phyloP scores from a whole-genome alignment of 164 flowering plant genomes.

The Platanus orientalis region DNA sequence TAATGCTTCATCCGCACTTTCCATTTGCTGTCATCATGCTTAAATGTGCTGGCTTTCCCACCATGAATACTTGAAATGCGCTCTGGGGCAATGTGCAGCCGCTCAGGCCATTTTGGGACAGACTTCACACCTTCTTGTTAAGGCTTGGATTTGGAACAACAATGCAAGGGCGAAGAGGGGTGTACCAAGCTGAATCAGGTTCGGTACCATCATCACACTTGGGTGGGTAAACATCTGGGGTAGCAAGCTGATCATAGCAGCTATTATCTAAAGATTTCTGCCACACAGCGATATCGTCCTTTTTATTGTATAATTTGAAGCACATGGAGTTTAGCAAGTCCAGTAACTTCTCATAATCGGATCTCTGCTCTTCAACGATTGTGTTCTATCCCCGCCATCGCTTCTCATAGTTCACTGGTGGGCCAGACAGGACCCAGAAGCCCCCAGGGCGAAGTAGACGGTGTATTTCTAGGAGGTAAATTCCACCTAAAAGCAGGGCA shows the following conservation, averaged over 20 bases:
- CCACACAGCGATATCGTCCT: constrained; percentile 98
- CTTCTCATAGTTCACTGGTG: constrained; percentile 89
- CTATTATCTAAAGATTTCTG: constrained; percentile 56
- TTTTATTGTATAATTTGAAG: constrained; percentile 74
- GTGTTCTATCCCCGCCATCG: constrained; percentile 98
- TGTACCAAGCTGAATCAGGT: constrained; percentile 90
- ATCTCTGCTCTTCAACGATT: constrained; percentile 77
- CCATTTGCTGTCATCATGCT: constrained; percentile 90
- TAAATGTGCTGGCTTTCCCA: constrained; percentile 69
- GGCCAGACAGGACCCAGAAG: constrained; percentile 97
- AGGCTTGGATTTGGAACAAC: constrained; percentile 52
- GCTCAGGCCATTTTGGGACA: constrained; percentile 78
- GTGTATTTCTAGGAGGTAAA: constrained; percentile 86
- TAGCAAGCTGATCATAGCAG: constrained; percentile 58
- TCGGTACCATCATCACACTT: constrained; percentile 85
- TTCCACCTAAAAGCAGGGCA: constrained; percentile 60
- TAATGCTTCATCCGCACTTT: constrained; percentile 75
- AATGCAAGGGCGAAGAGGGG: constrained; percentile 81
- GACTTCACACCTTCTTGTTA: constrained; percentile 46
- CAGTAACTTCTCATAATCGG: constrained; percentile 78
- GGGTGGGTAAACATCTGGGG: constrained; percentile 62
- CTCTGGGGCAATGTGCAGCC: constrained; percentile 70
- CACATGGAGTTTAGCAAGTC: constrained; percentile 78
- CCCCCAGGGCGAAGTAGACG: constrained; percentile 98
- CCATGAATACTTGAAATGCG: constrained; percentile 62